Base-by-base conservation (phyloP, 2,329 filamentous ascomycete species). In the Fusarium albidum region DNA sequence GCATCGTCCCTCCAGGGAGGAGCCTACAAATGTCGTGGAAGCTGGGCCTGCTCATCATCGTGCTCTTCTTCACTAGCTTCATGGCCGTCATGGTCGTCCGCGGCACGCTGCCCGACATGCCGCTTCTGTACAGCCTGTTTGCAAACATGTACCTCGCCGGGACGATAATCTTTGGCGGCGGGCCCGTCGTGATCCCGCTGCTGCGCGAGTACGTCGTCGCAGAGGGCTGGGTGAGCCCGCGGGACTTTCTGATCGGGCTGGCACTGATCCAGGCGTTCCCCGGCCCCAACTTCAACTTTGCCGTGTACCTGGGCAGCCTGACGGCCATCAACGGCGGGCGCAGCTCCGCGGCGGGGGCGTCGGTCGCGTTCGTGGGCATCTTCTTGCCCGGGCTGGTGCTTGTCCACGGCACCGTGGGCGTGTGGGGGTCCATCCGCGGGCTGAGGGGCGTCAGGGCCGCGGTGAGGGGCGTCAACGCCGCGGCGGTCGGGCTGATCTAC, bases 91-190 rank as follows among this genome's bases (percentile, higher is more conserved):
- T 90, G 68, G 75, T 82, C 13, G 61, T 81, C 0, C 77, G 79
- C 29, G 79, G 68, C 70, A 78, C 65, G 55, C 71, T 73, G 40
- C 52, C 70, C 1, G 34, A 66, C 9, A 72, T 71, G 0, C 76
- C 83, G 0, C 71, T 85, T 0, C 70, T 80, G 0, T 84, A 85
- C 60, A 77, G 81, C 40, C 79, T 92, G 18, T 91, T 92, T 63
- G 78, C 86, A 6, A 91, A 90, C 69, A 82, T 92, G 73, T 91
- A 88, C 64, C 83, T 91, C 0, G 89, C 88, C 0, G 89, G 88
- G 0, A 91, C 88, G 2, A 82, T 87, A 51, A 87, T 86, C 58
- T 84, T 87, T 42, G 85, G 85, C 4, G 85, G 85, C 3, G 85
- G 85, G 0, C 85, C 85, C 0, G 85, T 88, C 1, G 85, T 88